A percentile compares a stretch with the other conserved stretches of the same genome.
Evolutionary conservation across 2,329 filamentous ascomycete species (phyloP).

Genomic region (Fusarium scirpi): DNA sequence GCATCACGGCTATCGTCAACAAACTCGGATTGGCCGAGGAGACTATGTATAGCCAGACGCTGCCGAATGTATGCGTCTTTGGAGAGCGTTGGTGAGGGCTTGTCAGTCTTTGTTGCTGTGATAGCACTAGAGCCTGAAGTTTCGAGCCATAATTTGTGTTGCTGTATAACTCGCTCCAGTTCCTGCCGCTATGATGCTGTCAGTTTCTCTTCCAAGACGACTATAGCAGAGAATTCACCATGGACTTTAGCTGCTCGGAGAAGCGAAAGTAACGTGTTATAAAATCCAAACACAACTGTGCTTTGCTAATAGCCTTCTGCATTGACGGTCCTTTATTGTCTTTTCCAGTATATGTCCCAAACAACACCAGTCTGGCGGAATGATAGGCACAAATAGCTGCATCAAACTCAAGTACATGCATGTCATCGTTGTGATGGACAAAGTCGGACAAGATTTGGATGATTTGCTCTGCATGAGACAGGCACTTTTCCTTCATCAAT

Average conservation of each 20-base stretch:
- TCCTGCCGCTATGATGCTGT: constrained; percentile 37
- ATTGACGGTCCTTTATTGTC: constrained; percentile 45
- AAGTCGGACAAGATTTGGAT: constrained; percentile 52
- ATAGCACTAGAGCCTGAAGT: constrained; percentile 37
- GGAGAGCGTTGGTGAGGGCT: constrained; percentile 33
- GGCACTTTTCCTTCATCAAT: constrained; percentile 49
- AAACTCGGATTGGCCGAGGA: constrained; percentile 55
- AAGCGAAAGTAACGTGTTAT: constrained; percentile 47
- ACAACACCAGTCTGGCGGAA: constrained; percentile 54
- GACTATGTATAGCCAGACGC: constrained; percentile 55
- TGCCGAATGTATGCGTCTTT: constrained; percentile 45
- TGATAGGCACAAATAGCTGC: constrained; percentile 59
- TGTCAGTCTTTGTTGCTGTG: constrained; percentile 21
- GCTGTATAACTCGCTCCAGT: constrained; percentile 45
- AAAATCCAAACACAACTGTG: constrained; percentile 43
- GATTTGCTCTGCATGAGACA: constrained; percentile 55
- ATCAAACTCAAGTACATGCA: constrained; percentile 54
- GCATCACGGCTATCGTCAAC: constrained; percentile 55
- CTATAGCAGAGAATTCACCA: constrained; percentile 16
- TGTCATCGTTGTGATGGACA: constrained; percentile 47
- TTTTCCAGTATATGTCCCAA: constrained; percentile 45
- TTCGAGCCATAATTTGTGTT: constrained; percentile 44
- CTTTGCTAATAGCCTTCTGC: constrained; percentile 46
- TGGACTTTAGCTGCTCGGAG: constrained; percentile 45
- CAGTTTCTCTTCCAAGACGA: neutral